Base-by-base conservation (phyloP, 371 early-diverging fungal genomes). In the Gilbertella persicaria region DNA sequence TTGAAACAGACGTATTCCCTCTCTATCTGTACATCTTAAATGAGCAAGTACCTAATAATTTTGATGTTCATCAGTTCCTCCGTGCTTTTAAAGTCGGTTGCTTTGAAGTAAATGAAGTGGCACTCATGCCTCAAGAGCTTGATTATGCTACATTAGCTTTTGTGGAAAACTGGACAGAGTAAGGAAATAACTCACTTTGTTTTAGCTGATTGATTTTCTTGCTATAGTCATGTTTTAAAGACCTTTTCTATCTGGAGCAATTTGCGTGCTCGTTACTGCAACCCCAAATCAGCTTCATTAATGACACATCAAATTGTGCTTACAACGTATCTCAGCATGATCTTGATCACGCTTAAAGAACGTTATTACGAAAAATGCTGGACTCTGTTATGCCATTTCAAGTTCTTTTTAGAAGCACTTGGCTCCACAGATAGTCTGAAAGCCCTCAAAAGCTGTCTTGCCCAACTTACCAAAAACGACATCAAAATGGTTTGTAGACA, bases 1-100 rank as follows among this genome's bases (percentile, higher is more conserved):
- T 84, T 25, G 84, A 84, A 56, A 63, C 71, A 20, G 84, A 84
- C 25, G 73, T 75, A 0, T 71, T 84, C 26, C 69, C 73, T 0
- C 59, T 82, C 0, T 80, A 75, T 33, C 55, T 84, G 4, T 47
- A 60, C 2, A 60, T 73, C 8, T 40, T 77, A 13, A 65, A 77
- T 23, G 58, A 68, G 17, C 46, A 63, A 0, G 29, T 60, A 8
- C 53, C 58, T 6, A 57, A 64, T 13, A 57, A 68, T 7, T 54
- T 60, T 41, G 55, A 64, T 38, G 58, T 61, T 3, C 56, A 55
- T 12, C 45, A 52, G 8, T 78, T 78, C 20, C 51, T 73, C 35
- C 30, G 53, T 13, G 60, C 69, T 0, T 66, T 78, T 38, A 62
- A 66, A 33, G 64, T 58, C 5, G 71, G 71, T 0, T 78, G 73